phyloP scores from a whole-genome alignment of 139 green algal species.

The Limnomonas spitsbergensis region DNA sequence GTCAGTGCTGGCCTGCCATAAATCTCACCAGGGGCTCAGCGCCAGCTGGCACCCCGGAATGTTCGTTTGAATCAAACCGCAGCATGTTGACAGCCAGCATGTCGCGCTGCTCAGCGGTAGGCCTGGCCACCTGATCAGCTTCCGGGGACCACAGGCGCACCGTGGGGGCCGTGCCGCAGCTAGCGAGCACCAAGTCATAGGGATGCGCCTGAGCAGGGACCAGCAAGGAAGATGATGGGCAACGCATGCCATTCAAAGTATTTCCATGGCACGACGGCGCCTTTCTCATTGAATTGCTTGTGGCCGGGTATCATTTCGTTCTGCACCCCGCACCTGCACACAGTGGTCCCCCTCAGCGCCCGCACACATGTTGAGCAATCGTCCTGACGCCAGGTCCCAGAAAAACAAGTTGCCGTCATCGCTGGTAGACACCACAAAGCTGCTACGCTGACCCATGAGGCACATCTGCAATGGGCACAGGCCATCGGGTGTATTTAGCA shows the following conservation, averaged over 20 bases:
- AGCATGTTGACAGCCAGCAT: not conserved
- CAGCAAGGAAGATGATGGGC: too few relatives aligned
- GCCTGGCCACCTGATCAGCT: not conserved
- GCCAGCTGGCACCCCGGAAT: too few relatives aligned
- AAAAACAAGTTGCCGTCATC: conserved; percentile 17
- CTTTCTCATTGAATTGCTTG: not conserved
- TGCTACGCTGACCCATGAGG: conserved; percentile 4
- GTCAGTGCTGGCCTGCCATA: too few relatives aligned
- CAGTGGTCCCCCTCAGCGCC: conserved; percentile 4
- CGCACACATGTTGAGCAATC: not conserved
- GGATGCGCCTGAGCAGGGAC: conserved; percentile 11
- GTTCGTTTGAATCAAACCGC: too few relatives aligned
- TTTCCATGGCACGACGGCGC: not conserved
- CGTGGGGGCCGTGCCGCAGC: not conserved
- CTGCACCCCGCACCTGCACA: conserved; percentile 1
- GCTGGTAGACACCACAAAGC: not conserved
- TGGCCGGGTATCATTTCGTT: too few relatives aligned
- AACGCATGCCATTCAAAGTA: too few relatives aligned
- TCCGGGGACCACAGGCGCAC: conserved; percentile 3
- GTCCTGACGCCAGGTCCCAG: not conserved
- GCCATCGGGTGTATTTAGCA: too few relatives aligned
- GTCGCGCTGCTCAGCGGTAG: not conserved
- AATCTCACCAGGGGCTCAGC: too few relatives aligned
- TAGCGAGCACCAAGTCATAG: not conserved
- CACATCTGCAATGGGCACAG: not conserved